Base-by-base conservation (phyloP, 495 filamentous ascomycete genomes). In the Penicillium ochrochloron region DNA sequence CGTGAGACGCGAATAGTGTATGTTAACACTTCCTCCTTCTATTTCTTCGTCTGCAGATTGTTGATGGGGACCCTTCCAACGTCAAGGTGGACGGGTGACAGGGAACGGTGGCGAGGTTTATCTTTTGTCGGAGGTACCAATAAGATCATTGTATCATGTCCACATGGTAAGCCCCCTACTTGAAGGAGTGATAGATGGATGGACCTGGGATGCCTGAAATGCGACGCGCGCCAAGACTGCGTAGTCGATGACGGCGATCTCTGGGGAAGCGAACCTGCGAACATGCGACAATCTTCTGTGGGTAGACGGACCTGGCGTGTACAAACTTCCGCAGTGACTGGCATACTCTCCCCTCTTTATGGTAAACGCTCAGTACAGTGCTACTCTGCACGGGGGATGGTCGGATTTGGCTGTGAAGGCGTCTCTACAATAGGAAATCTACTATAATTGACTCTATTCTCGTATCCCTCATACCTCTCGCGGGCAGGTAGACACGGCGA, bases 111-210 rank as follows among this genome's bases (percentile, higher is more conserved):
- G 27, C 27, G 14, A 33, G 31, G 27, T 15, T 53, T 53, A 53
- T 33, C 10, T 27, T n/a, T 31, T 46, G 19, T 53, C 33, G 12
- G 19, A 27, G 23, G 39, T 27, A 25, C 55, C 34, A 42, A 58
- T 58, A 19, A 15, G 34, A 58, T 31, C 55, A 42, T 25, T 58
- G n/a, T 11, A 34, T 41, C 55, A 33, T 58, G 39, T 58, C 35
- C 55, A 58, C 55, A 58, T 58, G 10, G n/a, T 23, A 14, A 41
- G 54, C 54, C 31, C n/a, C 31, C 42, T 46, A 46, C 42, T 46
- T 46, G 42, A 46, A 46, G 42, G n/a, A 19, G 19, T 7, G 21
- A 21, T 17, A 23, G 19, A 11, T 23, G 9, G 5, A 12, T 23
- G 44, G 44, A 48, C 12, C 44, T 48, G 44, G 44, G 44, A 48